Percentiles rank a stretch among this genome's conserved stretches.
These are phyloP conservation scores for Cicer judaicum DNA, from an alignment of 306 rosid species.

Conservation along the genomic window DNA sequence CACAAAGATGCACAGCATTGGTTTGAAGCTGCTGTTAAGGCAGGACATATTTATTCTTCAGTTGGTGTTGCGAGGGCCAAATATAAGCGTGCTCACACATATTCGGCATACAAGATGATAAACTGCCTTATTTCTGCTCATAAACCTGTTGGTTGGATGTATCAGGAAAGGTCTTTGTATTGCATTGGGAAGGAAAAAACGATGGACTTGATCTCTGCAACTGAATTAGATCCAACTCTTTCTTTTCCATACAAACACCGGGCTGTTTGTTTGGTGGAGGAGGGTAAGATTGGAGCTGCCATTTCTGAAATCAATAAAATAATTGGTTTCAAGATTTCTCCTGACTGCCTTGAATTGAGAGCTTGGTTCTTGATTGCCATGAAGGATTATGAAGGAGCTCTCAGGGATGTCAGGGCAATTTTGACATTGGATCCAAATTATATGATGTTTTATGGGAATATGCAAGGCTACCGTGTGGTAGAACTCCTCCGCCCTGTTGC, in stretches of 20 bases:
- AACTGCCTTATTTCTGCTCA: conserved; percentile 67
- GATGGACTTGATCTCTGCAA: conserved; percentile 72
- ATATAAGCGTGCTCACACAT: conserved; percentile 78
- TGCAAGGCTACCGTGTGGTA: conserved; percentile 68
- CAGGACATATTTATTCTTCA: conserved; percentile 78
- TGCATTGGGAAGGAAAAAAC: conserved; percentile 77
- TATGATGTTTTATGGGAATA: conserved; percentile 71
- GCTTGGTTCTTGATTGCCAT: conserved; percentile 83
- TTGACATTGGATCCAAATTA: conserved; percentile 83
- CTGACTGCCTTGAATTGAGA: conserved; percentile 87
- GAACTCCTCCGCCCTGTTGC: conserved; percentile 72
- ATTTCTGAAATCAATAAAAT: conserved; percentile 75
- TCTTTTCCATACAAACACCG: conserved; percentile 76
- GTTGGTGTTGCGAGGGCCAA: conserved; percentile 85
- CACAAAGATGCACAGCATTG: conserved; percentile 76
- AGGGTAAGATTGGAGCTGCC: conserved; percentile 62
- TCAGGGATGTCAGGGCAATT: conserved; percentile 82
- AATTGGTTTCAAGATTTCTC: conserved; percentile 75
- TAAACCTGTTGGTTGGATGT: conserved; percentile 87
- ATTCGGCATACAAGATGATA: conserved; percentile 74
- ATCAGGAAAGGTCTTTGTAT: conserved; percentile 87
- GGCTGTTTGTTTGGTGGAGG: conserved; percentile 68
- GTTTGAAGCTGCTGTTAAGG: conserved; percentile 71
- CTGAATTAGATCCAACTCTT: conserved; percentile 83
- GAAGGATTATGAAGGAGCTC: conserved; percentile 79